Percentiles rank a stretch among this genome's conserved stretches.
phyloP scores from a whole-genome alignment of 1,139 yeast species.

The Pichia sp. region DNA sequence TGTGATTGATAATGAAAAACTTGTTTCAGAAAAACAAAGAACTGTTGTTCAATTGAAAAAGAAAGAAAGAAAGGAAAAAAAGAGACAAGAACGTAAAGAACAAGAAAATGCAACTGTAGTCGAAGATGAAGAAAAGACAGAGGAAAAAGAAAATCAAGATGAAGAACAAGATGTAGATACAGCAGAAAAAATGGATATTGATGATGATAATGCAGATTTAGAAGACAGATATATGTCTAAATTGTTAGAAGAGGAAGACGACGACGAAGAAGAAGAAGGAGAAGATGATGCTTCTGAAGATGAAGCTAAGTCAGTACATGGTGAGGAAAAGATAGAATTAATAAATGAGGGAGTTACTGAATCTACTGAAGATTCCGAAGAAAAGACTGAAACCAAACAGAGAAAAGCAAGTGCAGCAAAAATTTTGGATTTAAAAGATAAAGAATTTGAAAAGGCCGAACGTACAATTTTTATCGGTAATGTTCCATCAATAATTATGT shows the following conservation, averaged over 20 bases:
- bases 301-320: constrained; percentile 23
- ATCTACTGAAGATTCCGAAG: constrained; percentile 20
- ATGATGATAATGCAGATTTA: constrained; percentile 7
- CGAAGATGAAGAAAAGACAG: constrained; percentile 14
- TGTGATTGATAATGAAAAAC: constrained; percentile 32
- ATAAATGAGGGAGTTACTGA: constrained; percentile 20
- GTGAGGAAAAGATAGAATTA: constrained; percentile 28
- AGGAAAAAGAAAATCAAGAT: constrained; percentile 1
- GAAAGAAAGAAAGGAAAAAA: constrained; percentile 18
- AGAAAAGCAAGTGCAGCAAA: constrained; percentile 20
- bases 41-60: constrained; percentile 21
- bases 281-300: constrained; percentile 19
- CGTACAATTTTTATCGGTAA: constrained; percentile 89
- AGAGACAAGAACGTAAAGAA: constrained; percentile 6
- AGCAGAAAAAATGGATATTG: constrained; percentile 2
- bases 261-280: constrained; percentile 5
- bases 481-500: constrained; percentile 58
- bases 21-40: constrained; percentile 27
- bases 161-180: constrained; percentile 7
- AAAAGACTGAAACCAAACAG: constrained; percentile 15
- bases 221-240: constrained; percentile 15
- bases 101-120: no score
- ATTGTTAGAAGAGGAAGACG: constrained; percentile 6
- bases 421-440: constrained; percentile 51
- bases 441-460: constrained; percentile 78